Percentiles rank a stretch among this genome's conserved stretches.
phyloP scores from a whole-genome alignment of 306 rosid species.

The Cucumis hystrix region DNA sequence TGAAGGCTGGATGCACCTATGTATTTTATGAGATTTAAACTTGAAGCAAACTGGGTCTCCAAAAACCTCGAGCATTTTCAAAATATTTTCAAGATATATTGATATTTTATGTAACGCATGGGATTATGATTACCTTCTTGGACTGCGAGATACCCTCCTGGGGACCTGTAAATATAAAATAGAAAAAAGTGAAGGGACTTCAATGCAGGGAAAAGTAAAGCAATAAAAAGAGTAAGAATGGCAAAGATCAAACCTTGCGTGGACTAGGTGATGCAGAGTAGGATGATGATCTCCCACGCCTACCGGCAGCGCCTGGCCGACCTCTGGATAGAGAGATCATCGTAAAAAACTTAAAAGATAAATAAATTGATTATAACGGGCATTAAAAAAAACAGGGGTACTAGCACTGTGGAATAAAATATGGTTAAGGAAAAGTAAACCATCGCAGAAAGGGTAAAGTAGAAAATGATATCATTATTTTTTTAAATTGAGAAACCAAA shows the following conservation, averaged over 20 bases:
- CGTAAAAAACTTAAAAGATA: background rate
- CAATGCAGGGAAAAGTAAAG: constrained; percentile 1
- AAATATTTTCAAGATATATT: background rate
- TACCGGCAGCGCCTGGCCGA: constrained; percentile 48
- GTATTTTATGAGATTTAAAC: background rate
- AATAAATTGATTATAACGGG: background rate
- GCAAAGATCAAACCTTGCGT: constrained; percentile 47
- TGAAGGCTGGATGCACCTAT: too few species aligned
- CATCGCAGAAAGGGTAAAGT: background rate
- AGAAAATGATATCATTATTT: background rate
- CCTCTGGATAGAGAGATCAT: constrained; percentile 26
- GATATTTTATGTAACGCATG: background rate
- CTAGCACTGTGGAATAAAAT: background rate
- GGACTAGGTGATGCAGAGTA: constrained; percentile 87
- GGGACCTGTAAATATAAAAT: constrained; percentile 29
- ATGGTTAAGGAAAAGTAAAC: background rate
- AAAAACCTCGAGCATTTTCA: background rate
- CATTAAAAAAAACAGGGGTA: background rate
- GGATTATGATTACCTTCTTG: constrained; percentile 59
- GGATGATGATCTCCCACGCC: constrained; percentile 87
- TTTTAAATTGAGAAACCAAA: too few species aligned
- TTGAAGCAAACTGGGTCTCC: background rate
- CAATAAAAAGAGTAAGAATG: background rate
- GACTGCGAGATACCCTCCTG: constrained; percentile 65
- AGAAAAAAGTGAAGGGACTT: background rate